Base-by-base conservation (phyloP, 345 rosid genomes). In the Boechera divaricarpa region DNA sequence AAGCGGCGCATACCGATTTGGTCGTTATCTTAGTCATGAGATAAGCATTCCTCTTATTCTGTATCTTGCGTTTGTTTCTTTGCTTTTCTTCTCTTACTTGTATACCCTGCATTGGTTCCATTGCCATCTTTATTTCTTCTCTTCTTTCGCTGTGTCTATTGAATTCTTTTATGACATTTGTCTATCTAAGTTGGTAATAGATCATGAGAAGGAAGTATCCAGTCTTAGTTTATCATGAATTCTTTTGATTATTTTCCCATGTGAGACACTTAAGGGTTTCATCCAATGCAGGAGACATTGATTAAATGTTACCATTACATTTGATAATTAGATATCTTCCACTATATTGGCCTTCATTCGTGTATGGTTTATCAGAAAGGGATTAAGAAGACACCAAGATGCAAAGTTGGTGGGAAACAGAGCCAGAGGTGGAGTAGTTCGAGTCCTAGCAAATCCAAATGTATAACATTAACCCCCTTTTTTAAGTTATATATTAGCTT, bases 371-470 rank as follows among this genome's bases (percentile, higher is more conserved):
- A 4, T 58, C 73, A 78, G 77, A 33, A 66, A 78, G 81, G 85
- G 86, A 33, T 77, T 80, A 56, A 81, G 79, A 63, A 80, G 78
- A 68, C 71, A 80, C 42, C 85, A 67, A 21, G 77, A 63, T 84
- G 64, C 73, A 44, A 81, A 74, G 29, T 61, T 73, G 67, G 72
- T 66, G 51, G 39, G 75, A 24, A 53, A 77, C 11, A 83, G 84
- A 76, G 74, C 77, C 81, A 90, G 82, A 79, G 73, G 86, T 63
- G 91, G 80, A 74, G 85, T 86, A 64, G 86, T 88, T 71, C 86
- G 58, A 41, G 67, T 91, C 52, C 85, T 88, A 76, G 94, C 95
- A 1, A 87, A 80, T 76, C 83, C 95, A 61, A 88, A 93, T 82
- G 97, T 93, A 87, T 78, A 84, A 81, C 68, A 73, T 79, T 68